Percentiles rank a stretch among this genome's conserved stretches.
Evolutionary conservation across 1,284 basidiomycete genomes (phyloP).

Genomic region (Agaricales sp.): DNA sequence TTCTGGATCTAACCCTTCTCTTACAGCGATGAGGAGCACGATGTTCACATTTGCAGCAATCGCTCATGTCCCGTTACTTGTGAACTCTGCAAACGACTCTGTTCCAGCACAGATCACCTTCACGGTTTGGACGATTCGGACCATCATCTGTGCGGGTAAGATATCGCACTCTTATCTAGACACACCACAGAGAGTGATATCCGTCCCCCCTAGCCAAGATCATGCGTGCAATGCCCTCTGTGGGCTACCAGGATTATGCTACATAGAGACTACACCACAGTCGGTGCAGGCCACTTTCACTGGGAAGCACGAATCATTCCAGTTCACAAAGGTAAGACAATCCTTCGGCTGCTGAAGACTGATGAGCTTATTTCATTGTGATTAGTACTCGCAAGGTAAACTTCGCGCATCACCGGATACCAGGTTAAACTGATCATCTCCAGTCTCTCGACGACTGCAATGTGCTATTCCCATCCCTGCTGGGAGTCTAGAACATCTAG

Average conservation of each 20-base stretch:
- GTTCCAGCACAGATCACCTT: conserved; percentile 36
- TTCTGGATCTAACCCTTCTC: too few species aligned
- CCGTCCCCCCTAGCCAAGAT: conserved; percentile 34
- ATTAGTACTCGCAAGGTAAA: conserved; percentile 28
- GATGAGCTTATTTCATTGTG: conserved; percentile 10
- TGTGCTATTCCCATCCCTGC: conserved; percentile 37
- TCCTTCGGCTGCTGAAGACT: conserved; percentile 18
- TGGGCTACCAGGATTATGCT: conserved; percentile 35
- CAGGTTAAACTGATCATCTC: not conserved
- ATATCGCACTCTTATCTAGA: conserved; percentile 5
- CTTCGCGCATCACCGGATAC: not conserved
- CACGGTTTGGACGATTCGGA: conserved; percentile 32
- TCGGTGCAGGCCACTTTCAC: conserved; percentile 48
- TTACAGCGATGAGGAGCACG: conserved; percentile 35
- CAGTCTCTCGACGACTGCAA: conserved; percentile 36
- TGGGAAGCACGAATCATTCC: conserved; percentile 38
- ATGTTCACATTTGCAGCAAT: conserved; percentile 35
- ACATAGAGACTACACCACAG: conserved; percentile 46
- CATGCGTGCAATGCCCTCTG: conserved; percentile 37
- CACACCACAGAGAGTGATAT: conserved; percentile 2
- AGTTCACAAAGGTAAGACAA: conserved; percentile 39
- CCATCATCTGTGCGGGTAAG: conserved; percentile 52
- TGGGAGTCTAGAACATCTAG: conserved; percentile 30
- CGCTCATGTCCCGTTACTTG: conserved; percentile 43
- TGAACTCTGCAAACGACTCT: conserved; percentile 42